Evolutionary conservation across 495 filamentous ascomycete genomes (phyloP), one percentile per base, ranked within the genome.

Genomic region (Annulohypoxylon maeteangense): DNA sequence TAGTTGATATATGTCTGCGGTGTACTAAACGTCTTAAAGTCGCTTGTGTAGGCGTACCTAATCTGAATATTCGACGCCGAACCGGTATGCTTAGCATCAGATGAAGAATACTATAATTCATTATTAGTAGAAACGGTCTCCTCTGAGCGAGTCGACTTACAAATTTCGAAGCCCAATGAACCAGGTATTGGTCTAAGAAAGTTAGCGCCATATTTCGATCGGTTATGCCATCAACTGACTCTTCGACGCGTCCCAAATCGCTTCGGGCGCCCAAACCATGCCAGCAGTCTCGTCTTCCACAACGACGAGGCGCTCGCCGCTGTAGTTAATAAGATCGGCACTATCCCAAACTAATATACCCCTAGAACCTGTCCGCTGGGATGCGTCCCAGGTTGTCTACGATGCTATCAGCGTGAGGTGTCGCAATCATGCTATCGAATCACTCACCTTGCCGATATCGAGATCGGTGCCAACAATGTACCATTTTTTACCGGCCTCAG

Each of bases 201-300:
- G 54, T 72, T 29, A 76, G 63, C 44, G 48, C 36, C 12, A 34
- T 36, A 11, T 12, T 7, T n/a, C 16, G 27, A 56, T 20, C 22
- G 38, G 22, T 0, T 6, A 51, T 1, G 18, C 11, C 14, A 3
- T 3, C 27, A 7, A 71, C 71, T 56, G 47, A 78, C 79, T 75
- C 69, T 85, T 84, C 1, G 76, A 74, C 0, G 81, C 76, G 62
- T 87, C 83, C 85, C 84, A 86, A 50, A 86, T 82, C 0, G 84
- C 84, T 47, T 84, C 84, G 0, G 85, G 85, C 11, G 84, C 84
- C 84, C 85, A 87, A 0, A 87, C 85, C 85, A 87, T 87, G 11
- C 84, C 85, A 3, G 84, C 85, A 4, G 76, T 84, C 10, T 69
- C 67, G 45, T 84, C 81, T 64, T 87, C 84, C 1, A 86, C 84